Evolutionary conservation across 2,329 filamentous ascomycete genomes (phyloP).

Genomic region (Thelonectria discophora): DNA sequence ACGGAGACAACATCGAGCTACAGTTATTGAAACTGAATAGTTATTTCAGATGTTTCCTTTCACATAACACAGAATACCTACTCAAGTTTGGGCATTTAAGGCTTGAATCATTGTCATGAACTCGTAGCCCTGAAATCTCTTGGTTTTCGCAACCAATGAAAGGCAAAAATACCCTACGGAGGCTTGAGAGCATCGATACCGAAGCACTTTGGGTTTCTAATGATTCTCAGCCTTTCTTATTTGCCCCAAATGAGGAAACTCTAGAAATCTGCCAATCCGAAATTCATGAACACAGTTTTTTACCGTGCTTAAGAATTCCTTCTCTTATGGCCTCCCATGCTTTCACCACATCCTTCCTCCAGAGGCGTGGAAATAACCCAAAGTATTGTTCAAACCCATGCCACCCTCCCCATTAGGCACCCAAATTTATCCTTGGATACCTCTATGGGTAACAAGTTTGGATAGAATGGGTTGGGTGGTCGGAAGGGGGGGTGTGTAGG

Average conservation of each 20-base stretch:
- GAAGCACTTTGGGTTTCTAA: too few relatives aligned
- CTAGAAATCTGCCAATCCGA: neutral
- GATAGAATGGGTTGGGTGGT: neutral
- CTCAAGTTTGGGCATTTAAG: too few relatives aligned
- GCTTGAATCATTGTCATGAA: too few relatives aligned
- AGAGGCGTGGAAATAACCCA: neutral
- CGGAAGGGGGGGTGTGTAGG: conserved; percentile 9
- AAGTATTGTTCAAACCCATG: neutral
- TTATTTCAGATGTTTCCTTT: too few relatives aligned
- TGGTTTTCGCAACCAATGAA: neutral
- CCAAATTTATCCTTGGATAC: neutral
- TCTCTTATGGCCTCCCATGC: neutral
- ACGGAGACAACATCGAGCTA: too few relatives aligned
- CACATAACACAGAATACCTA: too few relatives aligned
- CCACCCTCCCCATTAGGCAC: neutral
- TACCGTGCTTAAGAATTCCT: neutral
- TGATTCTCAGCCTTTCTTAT: too few relatives aligned
- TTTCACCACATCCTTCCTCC: neutral
- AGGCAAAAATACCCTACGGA: conserved; percentile 1
- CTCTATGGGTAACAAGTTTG: neutral
- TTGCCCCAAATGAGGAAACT: neutral
- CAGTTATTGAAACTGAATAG: too few relatives aligned
- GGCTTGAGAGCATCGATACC: too few relatives aligned
- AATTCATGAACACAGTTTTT: neutral
- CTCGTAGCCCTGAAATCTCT: too few relatives aligned